phyloP scores from a whole-genome alignment of 2,329 filamentous ascomycete genomes.

The Trichoderma brevicompactum region DNA sequence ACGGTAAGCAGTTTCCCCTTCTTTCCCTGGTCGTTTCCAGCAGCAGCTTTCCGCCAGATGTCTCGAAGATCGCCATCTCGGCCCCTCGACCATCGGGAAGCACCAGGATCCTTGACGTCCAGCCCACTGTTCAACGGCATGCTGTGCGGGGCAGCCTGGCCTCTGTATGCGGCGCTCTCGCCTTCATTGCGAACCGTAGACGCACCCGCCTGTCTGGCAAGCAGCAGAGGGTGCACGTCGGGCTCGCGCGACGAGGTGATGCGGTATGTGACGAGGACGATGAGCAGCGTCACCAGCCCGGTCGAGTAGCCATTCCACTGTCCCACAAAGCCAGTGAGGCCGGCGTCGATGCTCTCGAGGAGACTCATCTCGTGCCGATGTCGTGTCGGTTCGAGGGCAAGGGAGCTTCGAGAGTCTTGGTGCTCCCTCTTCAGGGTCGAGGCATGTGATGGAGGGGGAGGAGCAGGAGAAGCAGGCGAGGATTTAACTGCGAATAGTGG shows the following conservation, averaged over 20 bases:
- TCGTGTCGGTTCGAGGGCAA: slow-evolving; percentile 2
- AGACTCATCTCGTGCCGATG: slow-evolving; percentile 43
- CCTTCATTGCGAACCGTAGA: slow-evolving; percentile 80
- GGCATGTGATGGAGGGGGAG: slow-evolving; percentile 18
- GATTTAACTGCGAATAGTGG: slow-evolving; percentile 1
- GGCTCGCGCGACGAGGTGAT: slow-evolving; percentile 75
- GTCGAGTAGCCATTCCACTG: slow-evolving; percentile 87
- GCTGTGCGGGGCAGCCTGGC: slow-evolving; percentile 82
- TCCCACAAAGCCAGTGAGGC: slow-evolving; percentile 69
- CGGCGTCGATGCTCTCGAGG: slow-evolving; percentile 69
- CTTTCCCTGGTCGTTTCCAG: slow-evolving; percentile 66
- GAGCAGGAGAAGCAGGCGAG: neutral
- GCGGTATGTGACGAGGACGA: slow-evolving; percentile 70
- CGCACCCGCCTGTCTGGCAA: slow-evolving; percentile 80
- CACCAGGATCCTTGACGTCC: slow-evolving; percentile 78
- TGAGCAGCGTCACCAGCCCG: slow-evolving; percentile 65
- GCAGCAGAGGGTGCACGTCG: slow-evolving; percentile 88
- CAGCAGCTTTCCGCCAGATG: slow-evolving; percentile 77
- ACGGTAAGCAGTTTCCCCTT: slow-evolving; percentile 79
- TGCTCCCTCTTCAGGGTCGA: slow-evolving; percentile 16
- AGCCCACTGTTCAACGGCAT: slow-evolving; percentile 78
- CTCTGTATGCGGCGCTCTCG: slow-evolving; percentile 84
- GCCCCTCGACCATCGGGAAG: slow-evolving; percentile 81
- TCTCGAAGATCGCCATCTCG: slow-evolving; percentile 89
- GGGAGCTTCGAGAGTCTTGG: slow-evolving; percentile 9